Percentiles rank a stretch among this genome's conserved stretches.
Conservation (phyloP, 2,329 filamentous ascomycete genomes). For the Claviceps fusiformis region DNA sequence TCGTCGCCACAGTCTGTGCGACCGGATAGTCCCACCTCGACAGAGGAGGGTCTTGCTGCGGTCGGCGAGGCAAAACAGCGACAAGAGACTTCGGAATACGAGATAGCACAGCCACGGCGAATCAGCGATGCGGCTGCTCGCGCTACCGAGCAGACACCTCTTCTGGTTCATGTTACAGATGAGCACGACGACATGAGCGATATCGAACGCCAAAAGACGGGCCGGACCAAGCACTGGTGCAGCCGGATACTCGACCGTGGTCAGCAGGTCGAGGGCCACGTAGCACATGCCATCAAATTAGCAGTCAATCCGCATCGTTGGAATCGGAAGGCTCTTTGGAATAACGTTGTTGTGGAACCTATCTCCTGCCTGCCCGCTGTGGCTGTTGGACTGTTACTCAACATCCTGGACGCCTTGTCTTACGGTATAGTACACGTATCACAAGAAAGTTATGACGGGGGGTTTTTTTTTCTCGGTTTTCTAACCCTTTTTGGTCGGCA, state of each 20-base stretch:
- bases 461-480: neutral
- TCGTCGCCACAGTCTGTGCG: conserved; percentile 29
- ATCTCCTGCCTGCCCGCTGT: conserved; percentile 69
- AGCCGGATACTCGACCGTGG: conserved; percentile 17
- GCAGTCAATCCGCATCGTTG: conserved; percentile 55
- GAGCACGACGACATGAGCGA: conserved; percentile 23
- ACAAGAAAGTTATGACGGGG: neutral
- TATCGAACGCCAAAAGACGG: conserved; percentile 37
- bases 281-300: conserved; percentile 18
- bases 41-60: neutral
- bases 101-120: conserved; percentile 6
- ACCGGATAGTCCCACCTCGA: conserved; percentile 5
- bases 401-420: conserved; percentile 86
- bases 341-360: conserved; percentile 51
- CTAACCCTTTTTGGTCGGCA: conserved; percentile 16
- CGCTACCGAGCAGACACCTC: conserved; percentile 32
- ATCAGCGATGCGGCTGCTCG: conserved; percentile 6
- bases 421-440: conserved; percentile 51
- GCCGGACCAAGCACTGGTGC: conserved; percentile 20
- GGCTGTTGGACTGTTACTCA: conserved; percentile 74
- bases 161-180: conserved; percentile 25
- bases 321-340: conserved; percentile 53
- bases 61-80: neutral
- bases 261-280: conserved; percentile 18
- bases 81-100: conserved; percentile 1